Base-by-base conservation (phyloP, 2,329 filamentous ascomycete species). In the Calonectria multiphialidica region DNA sequence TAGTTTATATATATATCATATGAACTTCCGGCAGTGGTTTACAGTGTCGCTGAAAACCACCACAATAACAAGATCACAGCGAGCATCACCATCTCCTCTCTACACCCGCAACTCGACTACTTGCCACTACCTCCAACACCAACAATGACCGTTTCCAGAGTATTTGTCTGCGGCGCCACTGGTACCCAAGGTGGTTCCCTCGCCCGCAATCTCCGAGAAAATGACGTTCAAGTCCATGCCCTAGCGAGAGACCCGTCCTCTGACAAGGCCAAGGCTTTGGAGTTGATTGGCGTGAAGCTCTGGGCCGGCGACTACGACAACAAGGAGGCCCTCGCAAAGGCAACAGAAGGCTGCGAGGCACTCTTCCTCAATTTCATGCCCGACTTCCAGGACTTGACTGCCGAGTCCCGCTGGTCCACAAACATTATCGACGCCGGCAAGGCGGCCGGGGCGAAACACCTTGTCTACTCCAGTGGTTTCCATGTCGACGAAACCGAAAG, bases 111-210 rank as follows among this genome's bases (percentile, higher is more conserved):
- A 21, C 21, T 23, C 18, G 21, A 25, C 55, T 28, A 25, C 28
- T 40, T 37, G 7, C 18, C 42, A 44, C 15, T 21, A 70, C 23
- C 18, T 44, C 10, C 33, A 76, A 79, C 53, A 25, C 76, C 61
- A 75, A 81, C 35, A 76, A 73, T 84, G 82, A 49, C 81, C 66
- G 72, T 81, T 72, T 66, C 70, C 12, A 81, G 74, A 28, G 80
- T 83, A 40, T 87, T 86, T 72, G 80, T 87, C 70, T 80, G 78
- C 68, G 82, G 81, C 63, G 83, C 83, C 8, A 87, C 86, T 1
- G 85, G 86, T 33, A 81, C 72, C 47, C 84, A 86, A 71, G 86
- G 86, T 57, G 80, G 80, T 5, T 80, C 83, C 12, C 70, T 86
- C 30, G 79, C 82, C 64, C 77, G 79, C 35, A 75, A 81, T 44